phyloP scores from a whole-genome alignment of 345 rosid genomes.

The Salix viminalis region DNA sequence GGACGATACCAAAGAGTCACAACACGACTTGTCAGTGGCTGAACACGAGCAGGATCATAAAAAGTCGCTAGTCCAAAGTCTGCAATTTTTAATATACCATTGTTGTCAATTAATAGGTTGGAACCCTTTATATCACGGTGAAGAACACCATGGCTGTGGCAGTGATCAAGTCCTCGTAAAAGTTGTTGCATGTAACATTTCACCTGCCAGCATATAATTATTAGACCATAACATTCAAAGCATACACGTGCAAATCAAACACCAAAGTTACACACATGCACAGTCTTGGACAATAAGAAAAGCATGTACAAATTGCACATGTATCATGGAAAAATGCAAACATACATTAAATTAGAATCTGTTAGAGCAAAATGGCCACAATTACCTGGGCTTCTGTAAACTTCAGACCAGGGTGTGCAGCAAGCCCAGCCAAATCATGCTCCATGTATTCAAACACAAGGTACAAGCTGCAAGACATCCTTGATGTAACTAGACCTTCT shows the following conservation, averaged over 20 bases:
- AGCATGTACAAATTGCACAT: not conserved
- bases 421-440: constrained; percentile 95
- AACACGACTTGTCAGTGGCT: constrained; percentile 89
- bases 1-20: constrained; percentile 99
- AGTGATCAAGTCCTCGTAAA: constrained; percentile 81
- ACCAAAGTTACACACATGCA: not conserved
- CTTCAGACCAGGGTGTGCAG: constrained; percentile 80
- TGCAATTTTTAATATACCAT: constrained; percentile 85
- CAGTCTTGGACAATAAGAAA: not conserved
- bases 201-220: constrained; percentile 45
- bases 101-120: constrained; percentile 85
- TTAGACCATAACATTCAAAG: not conserved
- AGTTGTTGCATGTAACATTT: constrained; percentile 95
- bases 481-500: constrained; percentile 96
- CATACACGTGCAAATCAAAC: not conserved
- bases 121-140: constrained; percentile 99
- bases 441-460: constrained; percentile 99
- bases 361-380: not conserved
- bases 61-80: constrained; percentile 96
- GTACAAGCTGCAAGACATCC: constrained; percentile 98
- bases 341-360: not conserved
- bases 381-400: constrained; percentile 89
- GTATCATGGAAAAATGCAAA: not conserved
- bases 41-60: constrained; percentile 66
- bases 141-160: constrained; percentile 87